Evolutionary conservation across 1,284 basidiomycete species (phyloP), one percentile per base, ranked within the genome.

Genomic region (Lignosus rhinocerotis): DNA sequence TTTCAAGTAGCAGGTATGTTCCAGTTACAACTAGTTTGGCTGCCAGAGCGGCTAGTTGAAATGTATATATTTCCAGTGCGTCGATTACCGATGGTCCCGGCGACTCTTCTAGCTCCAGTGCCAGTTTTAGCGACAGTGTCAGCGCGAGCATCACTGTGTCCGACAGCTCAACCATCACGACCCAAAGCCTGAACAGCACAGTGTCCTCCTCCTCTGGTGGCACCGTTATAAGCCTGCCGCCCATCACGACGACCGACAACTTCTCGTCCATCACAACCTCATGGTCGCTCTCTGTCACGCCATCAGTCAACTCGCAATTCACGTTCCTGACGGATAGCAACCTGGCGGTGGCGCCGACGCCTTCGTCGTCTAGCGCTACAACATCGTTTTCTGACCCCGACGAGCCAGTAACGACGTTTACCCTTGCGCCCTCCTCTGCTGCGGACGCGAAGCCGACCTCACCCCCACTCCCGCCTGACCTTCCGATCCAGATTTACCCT

Each of bases 401-500:
- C 64, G 72, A 76, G 55, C 70, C 78, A 0, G 70, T 77, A 8
- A 81, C 82, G 0, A 82, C 81, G 1, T 10, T 78, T 12, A 64
- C 73, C 10, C 21, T 68, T 41, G 61, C 68, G 9, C 32, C 54
- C n/a, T 48, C 54, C 2, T 52, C 70, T 6, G 66, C 70, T 2
- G 59, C 73, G 5, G 67, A 72, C n/a, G 48, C 75, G 0, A 62
- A 71, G 16, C 73, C 80, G 2, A 69, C 73, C 0, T 62, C 71
- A 5, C 70, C 75, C 3, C 66, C 81, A 0, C 75, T 92, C 19
- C 90, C 90, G 0, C 73, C 78, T 0, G 78, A 77, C 56, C 73
- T 91, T 4, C 87, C 90, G 16, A 72, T 66, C 12, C 74, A 78
- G 58, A 90, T 92, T 59, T 79, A 82, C 51, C 84, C 88, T n/a